Percentiles rank a stretch among this genome's conserved stretches.
These are phyloP conservation scores for Pseudomonodictys pantanalensis DNA, from an alignment of 495 filamentous ascomycete species.

Conservation along the genomic window DNA sequence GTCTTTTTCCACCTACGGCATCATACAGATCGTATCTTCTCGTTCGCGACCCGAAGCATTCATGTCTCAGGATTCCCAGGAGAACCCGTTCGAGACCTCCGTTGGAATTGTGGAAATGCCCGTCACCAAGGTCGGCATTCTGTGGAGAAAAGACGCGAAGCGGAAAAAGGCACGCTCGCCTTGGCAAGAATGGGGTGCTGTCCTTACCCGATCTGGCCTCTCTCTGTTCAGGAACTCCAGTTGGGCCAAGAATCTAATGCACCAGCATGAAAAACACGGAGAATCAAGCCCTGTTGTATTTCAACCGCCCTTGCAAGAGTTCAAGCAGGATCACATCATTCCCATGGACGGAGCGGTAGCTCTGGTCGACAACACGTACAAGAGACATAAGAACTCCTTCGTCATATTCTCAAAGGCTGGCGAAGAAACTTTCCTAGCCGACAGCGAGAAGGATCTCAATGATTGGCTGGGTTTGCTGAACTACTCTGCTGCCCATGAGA, in stretches of 20 bases:
- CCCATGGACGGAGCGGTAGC: constrained; percentile 90
- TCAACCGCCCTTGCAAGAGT: constrained; percentile 80
- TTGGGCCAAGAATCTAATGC: constrained; percentile 89
- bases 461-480: constrained; percentile 97
- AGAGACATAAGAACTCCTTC: constrained; percentile 95
- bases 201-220: constrained; percentile 89
- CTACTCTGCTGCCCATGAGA: constrained; percentile 90
- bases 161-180: constrained; percentile 93
- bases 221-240: constrained; percentile 92
- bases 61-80: constrained; percentile 76
- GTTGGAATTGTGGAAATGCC: constrained; percentile 96
- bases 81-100: constrained; percentile 81
- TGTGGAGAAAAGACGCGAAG: constrained; percentile 95
- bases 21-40: constrained; percentile 90
- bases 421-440: constrained; percentile 88
- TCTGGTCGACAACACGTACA: constrained; percentile 80
- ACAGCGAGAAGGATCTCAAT: constrained; percentile 86
- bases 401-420: constrained; percentile 77
- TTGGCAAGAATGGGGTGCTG: constrained; percentile 98
- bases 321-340: constrained; percentile 89
- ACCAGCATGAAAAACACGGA: constrained; percentile 72
- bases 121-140: constrained; percentile 88
- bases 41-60: constrained; percentile 93
- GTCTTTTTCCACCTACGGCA: constrained; percentile 83
- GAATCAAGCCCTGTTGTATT: constrained; percentile 75